Percentiles rank a stretch among this genome's conserved stretches.
Conservation (phyloP, 176 grass and related monocot species). For the Stipa capillata region DNA sequence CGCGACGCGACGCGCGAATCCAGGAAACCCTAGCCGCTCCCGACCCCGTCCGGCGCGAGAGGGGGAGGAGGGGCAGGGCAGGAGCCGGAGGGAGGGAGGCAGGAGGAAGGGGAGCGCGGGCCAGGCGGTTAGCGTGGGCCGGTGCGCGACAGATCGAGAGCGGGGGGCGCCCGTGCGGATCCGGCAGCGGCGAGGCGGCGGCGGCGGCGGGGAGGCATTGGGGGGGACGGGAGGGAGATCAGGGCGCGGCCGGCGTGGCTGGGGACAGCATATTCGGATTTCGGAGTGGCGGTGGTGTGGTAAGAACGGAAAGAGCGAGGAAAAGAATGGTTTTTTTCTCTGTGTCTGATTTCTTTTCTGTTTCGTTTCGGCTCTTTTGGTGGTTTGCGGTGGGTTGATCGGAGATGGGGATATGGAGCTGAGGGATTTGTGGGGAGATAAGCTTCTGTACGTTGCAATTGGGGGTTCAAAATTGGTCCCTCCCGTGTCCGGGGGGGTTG, state of each 20-base stretch:
- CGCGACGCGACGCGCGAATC: background rate
- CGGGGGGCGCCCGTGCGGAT: background rate
- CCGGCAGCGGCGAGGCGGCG: slow-evolving; percentile 28
- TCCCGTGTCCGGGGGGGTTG: background rate
- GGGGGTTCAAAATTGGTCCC: slow-evolving; percentile 24
- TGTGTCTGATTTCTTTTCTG: background rate
- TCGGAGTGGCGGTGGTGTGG: slow-evolving; percentile 22
- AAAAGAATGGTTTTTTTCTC: background rate
- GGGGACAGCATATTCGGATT: slow-evolving; percentile 46
- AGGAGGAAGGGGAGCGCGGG: background rate
- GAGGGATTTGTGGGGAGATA: background rate
- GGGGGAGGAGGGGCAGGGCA: background rate
- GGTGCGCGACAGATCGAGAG: background rate
- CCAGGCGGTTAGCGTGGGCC: slow-evolving; percentile 3
- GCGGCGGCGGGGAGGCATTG: background rate
- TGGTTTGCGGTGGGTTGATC: background rate
- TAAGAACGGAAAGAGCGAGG: slow-evolving; percentile 21
- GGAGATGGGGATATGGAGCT: background rate
- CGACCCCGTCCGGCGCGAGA: background rate
- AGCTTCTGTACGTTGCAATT: background rate
- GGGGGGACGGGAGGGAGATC: slow-evolving; percentile 4
- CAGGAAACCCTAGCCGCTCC: slow-evolving; percentile 30
- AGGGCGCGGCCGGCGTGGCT: slow-evolving; percentile 58
- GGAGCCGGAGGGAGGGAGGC: too few species aligned
- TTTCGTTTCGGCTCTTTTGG: slow-evolving; percentile 2